phyloP scores from a whole-genome alignment of 2,329 filamentous ascomycete genomes.

The Pseudogymnoascus sp. region DNA sequence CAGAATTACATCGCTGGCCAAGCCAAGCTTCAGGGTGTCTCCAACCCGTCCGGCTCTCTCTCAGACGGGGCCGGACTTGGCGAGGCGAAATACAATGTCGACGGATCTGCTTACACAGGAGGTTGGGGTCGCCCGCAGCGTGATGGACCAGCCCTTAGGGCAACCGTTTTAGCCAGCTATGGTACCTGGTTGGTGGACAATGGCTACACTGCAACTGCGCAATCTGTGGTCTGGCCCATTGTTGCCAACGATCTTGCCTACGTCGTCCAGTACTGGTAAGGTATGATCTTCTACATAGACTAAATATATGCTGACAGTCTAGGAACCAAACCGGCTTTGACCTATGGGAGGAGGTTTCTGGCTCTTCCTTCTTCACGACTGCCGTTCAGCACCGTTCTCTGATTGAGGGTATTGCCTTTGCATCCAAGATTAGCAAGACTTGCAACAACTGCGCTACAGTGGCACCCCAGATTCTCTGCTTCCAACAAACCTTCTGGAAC shows the following conservation, averaged over 20 bases:
- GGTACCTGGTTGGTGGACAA: conserved; percentile 63
- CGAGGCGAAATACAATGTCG: conserved; percentile 65
- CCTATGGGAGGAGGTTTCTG: conserved; percentile 74
- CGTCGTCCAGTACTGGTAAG: conserved; percentile 59
- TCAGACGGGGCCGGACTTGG: conserved; percentile 45
- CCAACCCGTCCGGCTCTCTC: conserved; percentile 45
- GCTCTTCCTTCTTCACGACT: conserved; percentile 72
- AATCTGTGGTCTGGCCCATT: conserved; percentile 59
- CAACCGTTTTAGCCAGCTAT: conserved; percentile 64
- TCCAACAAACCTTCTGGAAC: conserved; percentile 66
- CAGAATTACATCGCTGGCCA: conserved; percentile 62
- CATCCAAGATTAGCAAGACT: conserved; percentile 50
- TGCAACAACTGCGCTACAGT: conserved; percentile 49
- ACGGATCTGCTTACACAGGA: conserved; percentile 54
- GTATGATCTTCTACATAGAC: background rate
- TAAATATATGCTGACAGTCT: background rate
- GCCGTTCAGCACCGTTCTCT: conserved; percentile 61
- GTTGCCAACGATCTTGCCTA: conserved; percentile 70
- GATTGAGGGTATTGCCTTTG: conserved; percentile 59
- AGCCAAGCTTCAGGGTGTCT: conserved; percentile 46
- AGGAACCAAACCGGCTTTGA: conserved; percentile 54
- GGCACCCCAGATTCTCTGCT: conserved; percentile 65
- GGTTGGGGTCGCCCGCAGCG: conserved; percentile 71
- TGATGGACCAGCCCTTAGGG: conserved; percentile 70
- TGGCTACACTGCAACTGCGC: conserved; percentile 39